These are phyloP conservation scores for Naganishia friedmannii DNA, from an alignment of 768 basidiomycete species.

Conservation along the genomic window DNA sequence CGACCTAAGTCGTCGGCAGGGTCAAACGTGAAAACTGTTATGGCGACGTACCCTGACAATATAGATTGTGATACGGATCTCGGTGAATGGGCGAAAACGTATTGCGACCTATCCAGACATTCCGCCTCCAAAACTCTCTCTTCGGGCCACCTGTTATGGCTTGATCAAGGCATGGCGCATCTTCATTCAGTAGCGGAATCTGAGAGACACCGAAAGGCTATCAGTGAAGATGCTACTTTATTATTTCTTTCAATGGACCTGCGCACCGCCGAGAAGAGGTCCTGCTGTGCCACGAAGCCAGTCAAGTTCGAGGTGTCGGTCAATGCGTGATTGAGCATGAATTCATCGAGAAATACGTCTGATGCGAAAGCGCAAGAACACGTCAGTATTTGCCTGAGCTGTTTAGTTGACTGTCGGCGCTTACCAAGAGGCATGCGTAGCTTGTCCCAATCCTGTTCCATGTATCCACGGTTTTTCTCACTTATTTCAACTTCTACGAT, in stretches of 20 bases:
- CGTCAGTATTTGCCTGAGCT: background rate
- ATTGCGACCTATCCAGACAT: slow-evolving; percentile 45
- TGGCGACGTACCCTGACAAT: slow-evolving; percentile 40
- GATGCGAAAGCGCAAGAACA: background rate
- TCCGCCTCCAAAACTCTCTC: slow-evolving; percentile 41
- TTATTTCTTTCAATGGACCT: too few relatives aligned
- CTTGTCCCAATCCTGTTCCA: slow-evolving; percentile 41
- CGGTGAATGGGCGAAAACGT: slow-evolving; percentile 48
- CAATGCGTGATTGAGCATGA: slow-evolving; percentile 41
- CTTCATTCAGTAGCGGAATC: slow-evolving; percentile 26
- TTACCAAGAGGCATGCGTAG: slow-evolving; percentile 46
- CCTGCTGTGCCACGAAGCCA: slow-evolving; percentile 45
- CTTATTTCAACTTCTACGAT: slow-evolving; percentile 46
- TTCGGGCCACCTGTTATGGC: slow-evolving; percentile 33
- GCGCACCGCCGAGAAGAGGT: slow-evolving; percentile 36
- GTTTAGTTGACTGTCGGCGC: background rate
- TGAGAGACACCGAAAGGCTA: background rate
- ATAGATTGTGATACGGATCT: slow-evolving; percentile 47
- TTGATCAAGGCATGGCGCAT: slow-evolving; percentile 39
- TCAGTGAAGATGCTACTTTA: background rate
- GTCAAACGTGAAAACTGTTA: background rate
- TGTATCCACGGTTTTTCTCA: slow-evolving; percentile 42
- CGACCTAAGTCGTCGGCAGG: background rate
- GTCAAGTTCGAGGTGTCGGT: background rate
- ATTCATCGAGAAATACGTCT: slow-evolving; percentile 49